Percentiles rank a stretch among this genome's conserved stretches.
Conservation (phyloP, 2,329 filamentous ascomycete species). For the Calonectria ilicicola region DNA sequence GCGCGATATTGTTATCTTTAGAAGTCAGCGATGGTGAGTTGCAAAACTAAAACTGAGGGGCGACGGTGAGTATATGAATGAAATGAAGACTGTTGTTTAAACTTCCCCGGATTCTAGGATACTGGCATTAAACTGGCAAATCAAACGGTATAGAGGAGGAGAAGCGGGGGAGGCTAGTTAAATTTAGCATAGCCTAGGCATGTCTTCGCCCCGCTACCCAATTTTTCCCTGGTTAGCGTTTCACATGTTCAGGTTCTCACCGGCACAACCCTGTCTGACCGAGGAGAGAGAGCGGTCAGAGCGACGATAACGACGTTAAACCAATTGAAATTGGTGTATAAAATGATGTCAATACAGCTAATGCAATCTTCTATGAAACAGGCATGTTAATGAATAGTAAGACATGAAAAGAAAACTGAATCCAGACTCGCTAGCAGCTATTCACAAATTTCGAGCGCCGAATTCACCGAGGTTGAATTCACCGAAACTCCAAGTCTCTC, state of each 20-base stretch:
- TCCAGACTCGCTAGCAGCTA: not conserved
- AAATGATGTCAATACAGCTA: not conserved
- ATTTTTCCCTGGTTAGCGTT: not conserved
- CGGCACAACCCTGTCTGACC: not conserved
- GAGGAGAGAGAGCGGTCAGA: not conserved
- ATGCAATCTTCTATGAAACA: not conserved
- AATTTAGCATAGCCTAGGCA: not conserved
- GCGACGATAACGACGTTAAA: not conserved
- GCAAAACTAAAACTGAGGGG: not conserved
- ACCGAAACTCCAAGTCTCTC: not conserved
- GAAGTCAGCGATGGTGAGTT: not conserved
- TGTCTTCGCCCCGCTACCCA: not conserved
- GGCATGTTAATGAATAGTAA: not conserved
- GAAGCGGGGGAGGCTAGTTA: not conserved
- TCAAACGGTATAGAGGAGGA: not conserved
- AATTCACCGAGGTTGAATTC: not conserved
- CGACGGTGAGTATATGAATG: not conserved
- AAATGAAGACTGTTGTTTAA: not conserved
- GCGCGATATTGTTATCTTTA: not conserved
- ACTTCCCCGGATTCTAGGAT: not conserved
- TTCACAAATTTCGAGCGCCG: not conserved
- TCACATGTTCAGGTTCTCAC: not conserved
- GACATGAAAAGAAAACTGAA: not conserved
- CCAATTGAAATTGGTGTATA: not conserved
- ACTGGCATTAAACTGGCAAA: not conserved